Evolutionary conservation across 495 filamentous ascomycete species (phyloP), one percentile per base, ranked within the genome.

Genomic region (Letharia columbiana): DNA sequence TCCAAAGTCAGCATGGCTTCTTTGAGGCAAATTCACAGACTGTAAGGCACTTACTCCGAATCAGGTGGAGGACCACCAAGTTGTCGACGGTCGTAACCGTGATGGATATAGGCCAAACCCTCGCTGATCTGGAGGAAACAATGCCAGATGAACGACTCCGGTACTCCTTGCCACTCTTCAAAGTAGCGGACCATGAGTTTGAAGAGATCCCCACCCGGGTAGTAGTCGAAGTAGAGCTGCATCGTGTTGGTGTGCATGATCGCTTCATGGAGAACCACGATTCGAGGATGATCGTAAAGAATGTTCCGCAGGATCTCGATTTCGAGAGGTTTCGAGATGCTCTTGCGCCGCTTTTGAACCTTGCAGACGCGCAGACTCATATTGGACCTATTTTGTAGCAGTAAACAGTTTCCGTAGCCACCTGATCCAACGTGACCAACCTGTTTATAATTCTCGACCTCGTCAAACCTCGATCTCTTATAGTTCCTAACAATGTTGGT

Each of bases 101-200:
- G 40, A 18, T 69, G 68, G 8, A 69, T 37, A 47, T 52, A 69
- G 15, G 68, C 68, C 23, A 69, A 42, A 12, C 23, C 68, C 40
- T 69, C 60, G n/a, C 64, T 42, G 0, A 67, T 10, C 13, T 69
- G 68, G 31, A 66, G 61, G 37, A 50, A 69, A 2, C 35, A 35
- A 56, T 69, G 68, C 68, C 68, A 69, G 31, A 67, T 44, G 52
- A 69, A 67, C 12, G 64, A n/a, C 47, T 69, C 68, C 10, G 68
- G 68, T 17, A 66, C 35, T 18, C 0, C 20, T 35, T 31, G 44
- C 45, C 31, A 44, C 4, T 61, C 17, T 17, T 62, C 7, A 3
- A 44, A 4, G 31, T 67, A 66, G 20, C n/a, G 18, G 1, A 3
- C 9, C 20, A 64, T 61, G 8, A 69, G 23, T 15, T 47, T 13